Conservation (phyloP, 768 basidiomycete species). For the Melanogaster broomeanus region DNA sequence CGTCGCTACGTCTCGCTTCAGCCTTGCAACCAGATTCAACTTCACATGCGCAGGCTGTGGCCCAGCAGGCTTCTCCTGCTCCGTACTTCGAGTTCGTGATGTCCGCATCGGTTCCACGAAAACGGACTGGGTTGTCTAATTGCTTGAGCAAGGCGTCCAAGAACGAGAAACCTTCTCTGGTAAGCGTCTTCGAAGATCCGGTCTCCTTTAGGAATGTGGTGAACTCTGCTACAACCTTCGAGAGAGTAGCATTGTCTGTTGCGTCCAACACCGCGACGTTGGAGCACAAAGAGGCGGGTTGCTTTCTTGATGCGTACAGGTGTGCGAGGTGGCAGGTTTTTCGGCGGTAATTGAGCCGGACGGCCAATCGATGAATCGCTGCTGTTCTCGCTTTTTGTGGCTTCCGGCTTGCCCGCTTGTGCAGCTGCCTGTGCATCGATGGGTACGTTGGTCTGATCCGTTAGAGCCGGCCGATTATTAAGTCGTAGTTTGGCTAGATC, state of each 20-base stretch:
- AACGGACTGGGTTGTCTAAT: constrained; percentile 66
- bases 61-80: constrained; percentile 39
- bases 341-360: constrained; percentile 16
- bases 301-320: constrained; percentile 43
- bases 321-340: constrained; percentile 27
- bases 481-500: constrained; percentile 62
- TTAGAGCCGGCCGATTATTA: constrained; percentile 49
- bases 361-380: constrained; percentile 36
- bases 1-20: constrained; percentile 53
- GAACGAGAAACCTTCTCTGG: constrained; percentile 70
- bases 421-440: constrained; percentile 33
- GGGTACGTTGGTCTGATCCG: constrained; percentile 48
- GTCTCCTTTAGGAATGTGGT: constrained; percentile 56
- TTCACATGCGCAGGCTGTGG: constrained; percentile 55
- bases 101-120: constrained; percentile 54
- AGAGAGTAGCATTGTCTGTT: constrained; percentile 55
- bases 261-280: constrained; percentile 44
- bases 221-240: constrained; percentile 59
- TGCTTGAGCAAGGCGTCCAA: constrained; percentile 71
- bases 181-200: constrained; percentile 65
- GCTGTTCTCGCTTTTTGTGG: constrained; percentile 40
- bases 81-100: constrained; percentile 41
- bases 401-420: constrained; percentile 34
- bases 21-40: constrained; percentile 56
- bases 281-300: constrained; percentile 49